phyloP scores from a whole-genome alignment of 352 stramenopile genomes.

The Globisporangium carolinianum region DNA sequence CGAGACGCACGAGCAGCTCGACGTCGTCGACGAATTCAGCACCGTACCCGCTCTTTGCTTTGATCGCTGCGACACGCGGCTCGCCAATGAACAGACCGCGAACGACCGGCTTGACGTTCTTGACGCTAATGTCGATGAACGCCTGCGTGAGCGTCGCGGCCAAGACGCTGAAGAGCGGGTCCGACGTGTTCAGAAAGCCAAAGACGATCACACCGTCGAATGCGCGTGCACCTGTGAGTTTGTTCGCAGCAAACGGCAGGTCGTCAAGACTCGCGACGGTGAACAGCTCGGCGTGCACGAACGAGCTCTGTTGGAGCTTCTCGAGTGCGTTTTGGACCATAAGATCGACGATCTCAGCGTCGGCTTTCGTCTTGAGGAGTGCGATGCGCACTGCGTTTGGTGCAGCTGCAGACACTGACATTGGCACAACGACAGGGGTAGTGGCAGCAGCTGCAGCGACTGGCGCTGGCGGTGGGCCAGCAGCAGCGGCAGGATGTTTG shows the following conservation, averaged over 20 bases:
- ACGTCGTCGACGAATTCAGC: conserved; percentile 55
- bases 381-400: conserved; percentile 35
- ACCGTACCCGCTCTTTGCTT: conserved; percentile 65
- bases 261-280: conserved; percentile 63
- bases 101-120: conserved; percentile 72
- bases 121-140: conserved; percentile 80
- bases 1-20: conserved; percentile 50
- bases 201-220: conserved; percentile 77
- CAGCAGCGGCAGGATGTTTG: background rate
- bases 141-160: conserved; percentile 52
- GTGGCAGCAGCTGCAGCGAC: conserved; percentile 12
- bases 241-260: conserved; percentile 78
- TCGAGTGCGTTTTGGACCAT: conserved; percentile 62
- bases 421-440: conserved; percentile 4
- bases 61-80: conserved; percentile 61
- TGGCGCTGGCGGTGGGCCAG: conserved; percentile 20
- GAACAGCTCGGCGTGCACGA: conserved; percentile 49
- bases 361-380: conserved; percentile 70
- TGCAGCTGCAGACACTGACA: conserved; percentile 5
- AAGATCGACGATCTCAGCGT: conserved; percentile 68
- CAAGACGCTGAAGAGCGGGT: conserved; percentile 55
- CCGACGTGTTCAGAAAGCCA: conserved; percentile 60
- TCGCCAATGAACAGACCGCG: conserved; percentile 75
- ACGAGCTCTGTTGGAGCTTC: conserved; percentile 24
- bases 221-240: conserved; percentile 50